Percentiles rank a stretch among this genome's conserved stretches.
Evolutionary conservation across 139 green algal genomes (phyloP).

Genomic region (Haematococcus lacustris): DNA sequence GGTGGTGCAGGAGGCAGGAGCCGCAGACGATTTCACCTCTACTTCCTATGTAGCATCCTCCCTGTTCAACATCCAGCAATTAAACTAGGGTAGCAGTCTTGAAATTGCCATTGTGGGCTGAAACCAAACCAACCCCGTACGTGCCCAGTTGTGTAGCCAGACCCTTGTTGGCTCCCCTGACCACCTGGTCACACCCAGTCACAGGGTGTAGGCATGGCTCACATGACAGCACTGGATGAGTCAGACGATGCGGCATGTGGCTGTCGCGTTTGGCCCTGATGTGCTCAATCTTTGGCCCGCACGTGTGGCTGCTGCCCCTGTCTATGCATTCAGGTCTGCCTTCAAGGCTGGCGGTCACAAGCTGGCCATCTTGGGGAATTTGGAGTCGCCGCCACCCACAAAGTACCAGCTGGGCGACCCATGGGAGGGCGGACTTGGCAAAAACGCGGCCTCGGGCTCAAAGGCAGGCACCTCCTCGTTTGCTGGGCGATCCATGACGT

Average conservation of each 20-base stretch:
- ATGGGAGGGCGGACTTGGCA: neutral
- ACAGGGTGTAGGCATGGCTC: neutral
- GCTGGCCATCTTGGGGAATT: neutral
- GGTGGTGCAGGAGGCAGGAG: neutral
- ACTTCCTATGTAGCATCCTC: too few relatives aligned
- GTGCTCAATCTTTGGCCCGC: neutral
- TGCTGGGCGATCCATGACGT: neutral
- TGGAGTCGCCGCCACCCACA: neutral
- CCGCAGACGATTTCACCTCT: neutral
- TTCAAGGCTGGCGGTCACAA: too few relatives aligned
- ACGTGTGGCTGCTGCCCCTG: neutral
- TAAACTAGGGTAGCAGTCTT: neutral
- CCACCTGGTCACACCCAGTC: neutral
- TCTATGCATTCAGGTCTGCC: neutral
- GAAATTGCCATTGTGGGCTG: neutral
- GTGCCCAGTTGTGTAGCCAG: neutral
- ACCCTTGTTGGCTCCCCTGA: neutral
- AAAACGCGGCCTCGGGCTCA: neutral
- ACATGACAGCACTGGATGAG: neutral
- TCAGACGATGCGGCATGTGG: neutral
- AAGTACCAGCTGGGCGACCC: neutral
- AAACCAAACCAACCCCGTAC: neutral
- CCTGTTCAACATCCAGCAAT: neutral
- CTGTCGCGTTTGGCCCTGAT: neutral
- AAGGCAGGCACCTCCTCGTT: slow-evolving; percentile 1